A percentile compares a stretch with the other conserved stretches of the same genome.
These are phyloP conservation scores for Gorgonomyces haynaldii DNA, from an alignment of 192 early-diverging fungal genomes.

Conservation along the genomic window DNA sequence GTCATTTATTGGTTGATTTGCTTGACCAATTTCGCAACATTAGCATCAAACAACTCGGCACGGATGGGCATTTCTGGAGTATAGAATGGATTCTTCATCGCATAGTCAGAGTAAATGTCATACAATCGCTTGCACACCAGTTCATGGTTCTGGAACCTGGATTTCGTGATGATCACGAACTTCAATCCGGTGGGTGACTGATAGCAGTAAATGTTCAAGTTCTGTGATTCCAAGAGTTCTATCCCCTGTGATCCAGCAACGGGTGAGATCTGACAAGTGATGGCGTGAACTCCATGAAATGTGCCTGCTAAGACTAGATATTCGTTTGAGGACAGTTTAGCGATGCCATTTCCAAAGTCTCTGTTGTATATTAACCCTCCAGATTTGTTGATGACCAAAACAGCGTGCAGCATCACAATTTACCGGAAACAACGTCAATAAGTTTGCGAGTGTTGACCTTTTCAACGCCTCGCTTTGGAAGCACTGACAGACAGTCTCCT, in stretches of 20 bases:
- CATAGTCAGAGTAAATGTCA: conserved; percentile 87
- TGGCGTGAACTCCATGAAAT: conserved; percentile 93
- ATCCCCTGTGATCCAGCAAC: conserved; percentile 69
- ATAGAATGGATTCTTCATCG: conserved; percentile 99
- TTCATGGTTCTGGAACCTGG: conserved; percentile 60
- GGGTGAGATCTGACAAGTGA: conserved; percentile 87
- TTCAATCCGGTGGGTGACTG: conserved; percentile 94
- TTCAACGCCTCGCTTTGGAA: no score
- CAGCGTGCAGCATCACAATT: conserved; percentile 28
- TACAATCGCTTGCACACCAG: conserved; percentile 56
- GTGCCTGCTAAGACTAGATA: conserved; percentile 96
- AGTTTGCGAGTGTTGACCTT: no score
- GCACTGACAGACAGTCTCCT: no score
- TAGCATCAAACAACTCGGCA: conserved; percentile 84
- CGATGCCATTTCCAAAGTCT: conserved; percentile 73
- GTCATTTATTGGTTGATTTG: not conserved
- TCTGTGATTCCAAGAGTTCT: conserved; percentile 83
- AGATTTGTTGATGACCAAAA: conserved; percentile 50
- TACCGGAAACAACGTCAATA: no score
- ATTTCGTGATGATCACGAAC: conserved; percentile 83
- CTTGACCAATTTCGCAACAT: conserved; percentile 58
- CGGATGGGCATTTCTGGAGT: conserved; percentile 98
- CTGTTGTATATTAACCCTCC: conserved; percentile 90
- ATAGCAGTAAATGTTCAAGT: conserved; percentile 83
- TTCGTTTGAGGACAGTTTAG: conserved; percentile 82